A percentile compares a stretch with the other conserved stretches of the same genome.
Evolutionary conservation across 1,284 basidiomycete genomes (phyloP).

Genomic region (Cryptococcus sp.): DNA sequence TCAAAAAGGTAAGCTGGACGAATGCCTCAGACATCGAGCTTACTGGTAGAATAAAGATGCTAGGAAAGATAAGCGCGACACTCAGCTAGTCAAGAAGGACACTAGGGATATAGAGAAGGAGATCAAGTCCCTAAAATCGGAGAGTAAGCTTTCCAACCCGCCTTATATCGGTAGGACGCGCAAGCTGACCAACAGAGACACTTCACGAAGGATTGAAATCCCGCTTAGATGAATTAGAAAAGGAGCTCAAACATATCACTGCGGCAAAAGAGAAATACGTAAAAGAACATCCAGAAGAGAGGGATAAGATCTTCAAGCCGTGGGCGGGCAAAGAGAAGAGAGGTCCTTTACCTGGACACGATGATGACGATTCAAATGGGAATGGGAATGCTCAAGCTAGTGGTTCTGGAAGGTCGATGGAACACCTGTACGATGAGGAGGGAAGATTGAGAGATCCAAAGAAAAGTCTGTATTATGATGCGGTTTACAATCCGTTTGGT

Average conservation of each 20-base stretch:
- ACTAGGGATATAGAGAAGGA: conserved; percentile 55
- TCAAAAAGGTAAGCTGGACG: conserved; percentile 66
- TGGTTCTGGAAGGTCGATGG: conserved; percentile 52
- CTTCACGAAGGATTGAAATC: conserved; percentile 36
- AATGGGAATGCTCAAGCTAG: conserved; percentile 6
- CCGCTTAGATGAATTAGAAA: conserved; percentile 56
- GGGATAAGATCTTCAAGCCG: conserved; percentile 60
- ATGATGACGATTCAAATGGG: conserved; percentile 47
- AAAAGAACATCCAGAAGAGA: conserved; percentile 81
- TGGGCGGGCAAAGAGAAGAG: neutral
- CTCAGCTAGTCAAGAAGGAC: conserved; percentile 80
- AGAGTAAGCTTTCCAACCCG: conserved; percentile 13
- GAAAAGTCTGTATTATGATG: conserved; percentile 86
- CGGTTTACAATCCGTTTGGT: conserved; percentile 88
- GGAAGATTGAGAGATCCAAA: conserved; percentile 79
- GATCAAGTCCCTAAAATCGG: conserved; percentile 33
- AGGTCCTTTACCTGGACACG: conserved; percentile 47
- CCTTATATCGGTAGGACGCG: neutral
- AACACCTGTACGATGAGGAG: conserved; percentile 60
- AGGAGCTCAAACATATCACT: conserved; percentile 72
- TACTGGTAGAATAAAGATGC: conserved; percentile 70
- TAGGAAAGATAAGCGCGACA: conserved; percentile 70
- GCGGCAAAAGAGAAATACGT: conserved; percentile 86
- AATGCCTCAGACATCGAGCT: neutral
- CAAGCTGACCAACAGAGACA: no score